phyloP scores from a whole-genome alignment of 345 rosid genomes.

The Viola odorata region DNA sequence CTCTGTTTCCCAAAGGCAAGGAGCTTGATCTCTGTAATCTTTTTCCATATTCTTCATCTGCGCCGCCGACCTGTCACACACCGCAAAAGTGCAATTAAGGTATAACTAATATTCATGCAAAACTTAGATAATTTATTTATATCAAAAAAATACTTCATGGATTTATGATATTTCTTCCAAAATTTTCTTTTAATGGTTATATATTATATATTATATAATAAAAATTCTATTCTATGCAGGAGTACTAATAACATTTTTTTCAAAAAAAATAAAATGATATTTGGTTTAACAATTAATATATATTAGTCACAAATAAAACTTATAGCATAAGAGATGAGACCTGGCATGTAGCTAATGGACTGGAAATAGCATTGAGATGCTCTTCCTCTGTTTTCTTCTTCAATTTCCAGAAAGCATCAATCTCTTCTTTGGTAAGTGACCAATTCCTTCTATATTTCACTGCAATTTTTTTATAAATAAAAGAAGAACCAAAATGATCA shows the following conservation, averaged over 20 bases:
- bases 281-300: too few species aligned
- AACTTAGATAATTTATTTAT: background rate
- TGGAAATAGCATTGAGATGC: constrained; percentile 36
- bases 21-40: constrained; percentile 32
- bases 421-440: constrained; percentile 68
- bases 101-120: too few species aligned
- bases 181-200: too few species aligned
- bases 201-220: too few species aligned
- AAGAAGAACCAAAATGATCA: background rate
- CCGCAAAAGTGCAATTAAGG: too few species aligned
- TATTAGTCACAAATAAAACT: too few species aligned
- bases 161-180: background rate
- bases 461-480: constrained; percentile 14
- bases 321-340: constrained; percentile 12
- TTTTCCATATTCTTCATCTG: background rate
- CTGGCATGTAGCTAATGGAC: constrained; percentile 12
- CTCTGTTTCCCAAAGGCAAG: constrained; percentile 16
- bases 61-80: constrained; percentile 7
- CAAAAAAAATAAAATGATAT: too few species aligned
- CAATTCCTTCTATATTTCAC: constrained; percentile 47
- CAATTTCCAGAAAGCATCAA: constrained; percentile 66
- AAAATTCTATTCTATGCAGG: too few species aligned
- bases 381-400: constrained; percentile 63
- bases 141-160: background rate
- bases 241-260: too few species aligned